A percentile compares a stretch with the other conserved stretches of the same genome.
These are phyloP conservation scores for Hypholoma fasciculare DNA, from an alignment of 768 basidiomycete species.

Conservation along the genomic window DNA sequence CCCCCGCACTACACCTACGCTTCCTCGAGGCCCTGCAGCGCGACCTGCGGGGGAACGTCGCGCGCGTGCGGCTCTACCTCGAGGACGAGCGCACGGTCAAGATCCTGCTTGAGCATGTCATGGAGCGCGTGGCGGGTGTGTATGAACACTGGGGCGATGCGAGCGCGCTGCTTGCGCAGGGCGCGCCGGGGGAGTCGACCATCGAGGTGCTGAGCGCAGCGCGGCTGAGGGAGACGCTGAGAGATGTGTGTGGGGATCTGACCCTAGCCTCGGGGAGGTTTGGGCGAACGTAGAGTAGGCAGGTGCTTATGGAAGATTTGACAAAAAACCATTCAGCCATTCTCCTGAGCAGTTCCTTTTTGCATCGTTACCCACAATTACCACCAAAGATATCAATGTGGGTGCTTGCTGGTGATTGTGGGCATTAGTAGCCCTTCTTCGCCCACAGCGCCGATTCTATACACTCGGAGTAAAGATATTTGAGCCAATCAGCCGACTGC, in stretches of 20 bases:
- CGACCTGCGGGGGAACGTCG: conserved; percentile 55
- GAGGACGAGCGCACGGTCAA: conserved; percentile 76
- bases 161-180: conserved; percentile 49
- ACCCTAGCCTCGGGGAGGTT: too few relatives aligned
- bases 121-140: conserved; percentile 70
- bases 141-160: conserved; percentile 75
- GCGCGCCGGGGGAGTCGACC: conserved; percentile 11
- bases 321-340: too few relatives aligned
- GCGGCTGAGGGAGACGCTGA: conserved; percentile 39
- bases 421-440: too few relatives aligned
- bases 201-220: conserved; percentile 27
- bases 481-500: too few relatives aligned
- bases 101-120: conserved; percentile 77
- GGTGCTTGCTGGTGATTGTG: too few relatives aligned
- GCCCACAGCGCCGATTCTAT: too few relatives aligned
- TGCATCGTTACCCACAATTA: too few relatives aligned
- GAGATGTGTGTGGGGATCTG: conserved; percentile 31
- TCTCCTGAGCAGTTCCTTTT: too few relatives aligned
- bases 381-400: too few relatives aligned
- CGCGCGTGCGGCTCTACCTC: conserved; percentile 72
- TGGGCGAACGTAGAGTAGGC: too few relatives aligned
- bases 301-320: too few relatives aligned
- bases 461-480: too few relatives aligned
- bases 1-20: conserved; percentile 49
- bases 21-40: conserved; percentile 59